phyloP scores from a whole-genome alignment of 257 asterid species.

The Solanum bulbocastanum region DNA sequence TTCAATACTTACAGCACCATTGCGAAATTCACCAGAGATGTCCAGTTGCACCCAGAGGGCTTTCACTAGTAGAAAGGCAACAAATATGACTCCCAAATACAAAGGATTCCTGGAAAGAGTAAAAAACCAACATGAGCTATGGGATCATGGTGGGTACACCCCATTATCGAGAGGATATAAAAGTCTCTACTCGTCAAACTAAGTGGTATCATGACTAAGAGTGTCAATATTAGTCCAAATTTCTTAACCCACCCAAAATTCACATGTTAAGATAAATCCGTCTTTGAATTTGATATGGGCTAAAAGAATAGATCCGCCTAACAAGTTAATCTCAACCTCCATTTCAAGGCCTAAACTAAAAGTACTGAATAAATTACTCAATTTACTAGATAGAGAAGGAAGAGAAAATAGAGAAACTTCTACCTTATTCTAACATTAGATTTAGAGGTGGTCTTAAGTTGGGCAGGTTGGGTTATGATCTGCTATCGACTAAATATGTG shows the following conservation, averaged over 20 bases:
- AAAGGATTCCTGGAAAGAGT: slow-evolving; percentile 73
- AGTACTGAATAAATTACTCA: background rate
- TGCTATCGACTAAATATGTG: background rate
- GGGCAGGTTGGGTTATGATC: background rate
- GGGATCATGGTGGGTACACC: background rate
- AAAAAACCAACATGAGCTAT: background rate
- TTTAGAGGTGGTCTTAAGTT: background rate
- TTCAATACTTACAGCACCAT: slow-evolving; percentile 78
- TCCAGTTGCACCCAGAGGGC: slow-evolving; percentile 98
- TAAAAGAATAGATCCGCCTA: background rate
- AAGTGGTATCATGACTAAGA: background rate
- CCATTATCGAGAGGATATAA: background rate
- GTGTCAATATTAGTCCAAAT: background rate
- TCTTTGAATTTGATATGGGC: background rate
- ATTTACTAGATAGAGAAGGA: background rate
- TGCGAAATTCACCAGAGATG: slow-evolving; percentile 74
- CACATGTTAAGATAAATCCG: background rate
- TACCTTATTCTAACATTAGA: background rate
- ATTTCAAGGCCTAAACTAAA: background rate
- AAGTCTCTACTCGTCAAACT: background rate
- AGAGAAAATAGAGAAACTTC: background rate
- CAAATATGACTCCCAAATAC: slow-evolving; percentile 68
- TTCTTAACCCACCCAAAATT: background rate
- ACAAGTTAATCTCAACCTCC: background rate
- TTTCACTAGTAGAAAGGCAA: slow-evolving; percentile 57